Conservation (phyloP, 345 rosid species). For the Crucihimalaya himalaica region DNA sequence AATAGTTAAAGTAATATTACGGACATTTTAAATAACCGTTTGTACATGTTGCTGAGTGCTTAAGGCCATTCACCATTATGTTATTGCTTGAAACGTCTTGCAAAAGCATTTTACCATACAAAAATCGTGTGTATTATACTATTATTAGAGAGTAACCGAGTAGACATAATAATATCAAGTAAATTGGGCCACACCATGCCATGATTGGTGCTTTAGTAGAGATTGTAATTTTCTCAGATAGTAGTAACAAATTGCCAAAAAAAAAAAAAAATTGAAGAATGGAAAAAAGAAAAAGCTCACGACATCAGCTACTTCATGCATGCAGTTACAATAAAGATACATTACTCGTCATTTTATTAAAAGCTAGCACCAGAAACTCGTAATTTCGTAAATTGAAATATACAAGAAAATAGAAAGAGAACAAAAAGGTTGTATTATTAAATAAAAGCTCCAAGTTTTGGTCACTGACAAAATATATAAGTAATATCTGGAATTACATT, state of each 20-base stretch:
- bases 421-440: neutral
- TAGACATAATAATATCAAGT: neutral
- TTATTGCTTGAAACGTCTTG: neutral
- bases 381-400: slow-evolving; percentile 2
- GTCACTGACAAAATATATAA: neutral
- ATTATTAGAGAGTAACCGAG: neutral
- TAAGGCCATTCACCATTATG: neutral
- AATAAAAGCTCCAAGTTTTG: neutral
- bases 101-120: neutral
- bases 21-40: neutral
- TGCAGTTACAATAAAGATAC: slow-evolving; percentile 17
- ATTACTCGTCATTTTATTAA: slow-evolving; percentile 22
- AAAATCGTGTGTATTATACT: neutral
- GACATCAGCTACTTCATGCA: slow-evolving; percentile 20
- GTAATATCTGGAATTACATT: neutral
- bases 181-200: neutral
- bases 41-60: neutral
- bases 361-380: slow-evolving; percentile 20
- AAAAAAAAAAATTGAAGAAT: neutral
- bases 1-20: neutral
- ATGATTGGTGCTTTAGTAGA: neutral
- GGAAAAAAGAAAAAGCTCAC: neutral
- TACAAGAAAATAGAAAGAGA: slow-evolving; percentile 1
- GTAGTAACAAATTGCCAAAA: neutral
- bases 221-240: neutral